Base-by-base conservation (phyloP, 202 grass and related monocot genomes). In the Schoenoplectus tabernaemontani region DNA sequence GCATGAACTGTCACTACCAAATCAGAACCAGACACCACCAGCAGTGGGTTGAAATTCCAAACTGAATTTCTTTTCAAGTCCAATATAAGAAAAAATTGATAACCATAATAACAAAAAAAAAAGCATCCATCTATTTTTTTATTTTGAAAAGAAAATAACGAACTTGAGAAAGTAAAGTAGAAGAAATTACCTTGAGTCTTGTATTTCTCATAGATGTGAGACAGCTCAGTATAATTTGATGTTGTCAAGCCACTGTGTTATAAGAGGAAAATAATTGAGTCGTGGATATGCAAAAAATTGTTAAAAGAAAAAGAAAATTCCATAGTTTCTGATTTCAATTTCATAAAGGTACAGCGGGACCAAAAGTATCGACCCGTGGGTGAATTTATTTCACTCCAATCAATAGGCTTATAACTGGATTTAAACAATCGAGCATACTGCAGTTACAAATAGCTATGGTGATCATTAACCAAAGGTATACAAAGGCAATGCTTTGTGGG, bases 121-220 rank as follows among this genome's bases (percentile, higher is more conserved):
- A 75, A 60, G 60, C 34, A 77, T 13, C 3, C 69, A 64, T 43
- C 9, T 19, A 33, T 54, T 56, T 20, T 74, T 74, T 75, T 53
- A n/a, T 75, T 17, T 67, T 68, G 36, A 54, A 19, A 34, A 28
- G 2, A 59, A 59, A 72, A 26, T 34, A 77, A 70, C 0, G 64
- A 54, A 54, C 11, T 50, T 57, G n/a, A 80, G 4, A 23, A 78
- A 56, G 77, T 13, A 53, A 64, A 61, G 70, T 28, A 33, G 47
- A 41, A 64, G 53, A 57, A 44, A 77, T 82, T 89, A 99, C 96
- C 96, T 93, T 99, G 91, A 83, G 90, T 78, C 60, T 99, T 99
- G 88, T 99, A 99, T 85, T 99, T 98, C 82, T 98, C 96, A 70
- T 99, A 92, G 24, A 99, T 81, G 85, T 99, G 96, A 67, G 96